These are phyloP conservation scores for Entophlyctis helioformis DNA, from an alignment of 192 early-diverging fungal genomes.

Conservation along the genomic window DNA sequence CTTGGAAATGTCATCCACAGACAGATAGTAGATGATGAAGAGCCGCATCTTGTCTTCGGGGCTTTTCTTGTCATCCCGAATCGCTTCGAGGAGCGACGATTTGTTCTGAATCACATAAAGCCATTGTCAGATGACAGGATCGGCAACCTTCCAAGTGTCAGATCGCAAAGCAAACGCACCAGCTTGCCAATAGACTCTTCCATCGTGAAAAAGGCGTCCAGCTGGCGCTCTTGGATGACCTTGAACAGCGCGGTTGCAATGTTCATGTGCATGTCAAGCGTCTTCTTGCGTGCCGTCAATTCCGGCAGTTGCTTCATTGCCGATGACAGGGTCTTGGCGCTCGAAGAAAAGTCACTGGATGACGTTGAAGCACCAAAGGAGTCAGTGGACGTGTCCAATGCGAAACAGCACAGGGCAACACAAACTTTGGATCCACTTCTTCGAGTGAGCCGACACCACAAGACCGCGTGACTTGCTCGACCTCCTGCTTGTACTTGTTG, in stretches of 20 bases:
- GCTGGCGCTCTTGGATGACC: slow-evolving; percentile 79
- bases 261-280: slow-evolving; percentile 98
- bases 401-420: background rate
- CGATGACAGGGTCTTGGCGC: slow-evolving; percentile 76
- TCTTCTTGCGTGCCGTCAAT: slow-evolving; percentile 83
- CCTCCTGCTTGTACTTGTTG: slow-evolving; percentile 89
- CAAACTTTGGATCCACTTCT: slow-evolving; percentile 51
- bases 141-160: slow-evolving; percentile 5
- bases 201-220: slow-evolving; percentile 88
- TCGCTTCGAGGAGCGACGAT: slow-evolving; percentile 61
- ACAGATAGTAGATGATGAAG: slow-evolving; percentile 79
- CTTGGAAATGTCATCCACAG: slow-evolving; percentile 54
- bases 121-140: background rate
- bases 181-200: slow-evolving; percentile 80
- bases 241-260: slow-evolving; percentile 84
- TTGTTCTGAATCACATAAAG: slow-evolving; percentile 41
- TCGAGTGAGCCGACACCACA: slow-evolving; percentile 74
- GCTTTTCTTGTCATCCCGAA: slow-evolving; percentile 70
- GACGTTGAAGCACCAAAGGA: background rate
- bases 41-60: slow-evolving; percentile 84
- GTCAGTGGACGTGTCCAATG: background rate
- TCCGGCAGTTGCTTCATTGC: slow-evolving; percentile 91
- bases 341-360: slow-evolving; percentile 61
- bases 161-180: slow-evolving; percentile 20
- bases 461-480: slow-evolving; percentile 78